These are phyloP conservation scores for Cucurbita pepo DNA, from an alignment of 306 rosid genomes.

Conservation along the genomic window DNA sequence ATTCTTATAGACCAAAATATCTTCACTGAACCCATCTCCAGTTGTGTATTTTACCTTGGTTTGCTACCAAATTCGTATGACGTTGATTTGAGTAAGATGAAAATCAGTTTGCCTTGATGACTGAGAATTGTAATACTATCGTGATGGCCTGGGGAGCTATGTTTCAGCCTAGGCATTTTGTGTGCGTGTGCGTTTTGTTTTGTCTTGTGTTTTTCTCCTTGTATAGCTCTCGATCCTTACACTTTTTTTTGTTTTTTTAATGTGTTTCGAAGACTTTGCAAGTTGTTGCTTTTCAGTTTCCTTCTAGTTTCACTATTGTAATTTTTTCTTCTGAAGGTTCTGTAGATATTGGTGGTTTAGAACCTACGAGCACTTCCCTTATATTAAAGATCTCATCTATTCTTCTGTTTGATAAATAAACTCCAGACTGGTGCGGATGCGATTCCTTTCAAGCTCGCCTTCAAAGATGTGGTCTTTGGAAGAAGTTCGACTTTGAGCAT, in stretches of 20 bases:
- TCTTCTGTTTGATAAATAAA: constrained; percentile 6
- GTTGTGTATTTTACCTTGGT: background rate
- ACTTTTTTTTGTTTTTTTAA: background rate
- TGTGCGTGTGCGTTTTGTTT: too few relatives aligned
- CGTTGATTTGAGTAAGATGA: background rate
- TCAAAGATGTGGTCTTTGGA: constrained; percentile 58
- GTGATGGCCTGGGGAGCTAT: background rate
- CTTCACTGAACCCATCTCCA: background rate
- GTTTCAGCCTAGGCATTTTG: background rate
- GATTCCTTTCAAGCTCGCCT: constrained; percentile 73
- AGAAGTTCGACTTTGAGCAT: constrained; percentile 26
- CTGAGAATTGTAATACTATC: background rate
- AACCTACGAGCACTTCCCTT: background rate
- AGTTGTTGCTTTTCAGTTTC: background rate
- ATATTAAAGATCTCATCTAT: constrained; percentile 15
- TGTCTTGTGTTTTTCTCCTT: background rate
- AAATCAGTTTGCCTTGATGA: background rate
- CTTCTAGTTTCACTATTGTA: background rate
- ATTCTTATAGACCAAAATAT: background rate
- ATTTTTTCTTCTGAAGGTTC: background rate
- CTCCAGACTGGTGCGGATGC: constrained; percentile 74
- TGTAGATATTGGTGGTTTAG: background rate
- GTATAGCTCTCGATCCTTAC: background rate
- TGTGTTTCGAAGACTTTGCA: background rate
- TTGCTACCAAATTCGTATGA: background rate